Conservation (phyloP, 768 basidiomycete genomes). For the Termitomyces sp. region DNA sequence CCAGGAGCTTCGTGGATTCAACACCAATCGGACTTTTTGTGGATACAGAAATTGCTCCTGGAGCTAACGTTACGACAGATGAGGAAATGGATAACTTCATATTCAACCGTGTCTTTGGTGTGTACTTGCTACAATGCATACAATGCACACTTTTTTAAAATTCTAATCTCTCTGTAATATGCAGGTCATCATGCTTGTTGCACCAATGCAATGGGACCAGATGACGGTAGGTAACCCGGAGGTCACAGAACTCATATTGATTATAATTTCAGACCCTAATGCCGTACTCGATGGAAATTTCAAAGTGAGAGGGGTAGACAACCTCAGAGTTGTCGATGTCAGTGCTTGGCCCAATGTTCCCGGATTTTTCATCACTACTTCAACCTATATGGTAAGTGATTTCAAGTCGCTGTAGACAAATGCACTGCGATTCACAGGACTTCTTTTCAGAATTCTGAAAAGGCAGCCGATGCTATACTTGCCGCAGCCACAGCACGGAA, state of each 20-base stretch:
- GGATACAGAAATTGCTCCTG: constrained; percentile 19
- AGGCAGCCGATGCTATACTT: not conserved
- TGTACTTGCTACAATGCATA: not conserved
- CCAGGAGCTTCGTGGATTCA: constrained; percentile 14
- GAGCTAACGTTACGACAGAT: constrained; percentile 12
- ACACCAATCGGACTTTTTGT: constrained; percentile 16
- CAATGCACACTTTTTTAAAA: not conserved
- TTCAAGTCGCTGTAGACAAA: not conserved
- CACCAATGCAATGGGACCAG: constrained; percentile 23
- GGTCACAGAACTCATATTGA: not conserved
- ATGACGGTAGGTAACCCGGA: constrained; percentile 13
- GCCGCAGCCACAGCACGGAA: constrained; percentile 1
- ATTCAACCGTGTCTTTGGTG: constrained; percentile 20
- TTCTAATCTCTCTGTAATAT: not conserved
- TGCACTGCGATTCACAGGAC: not conserved
- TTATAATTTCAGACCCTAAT: not conserved
- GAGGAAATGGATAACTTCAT: constrained; percentile 20
- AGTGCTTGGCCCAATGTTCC: constrained; percentile 26
- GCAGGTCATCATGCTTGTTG: constrained; percentile 27
- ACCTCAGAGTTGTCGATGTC: constrained; percentile 11
- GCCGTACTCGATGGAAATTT: not conserved
- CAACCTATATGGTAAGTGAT: constrained; percentile 22
- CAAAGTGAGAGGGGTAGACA: not conserved
- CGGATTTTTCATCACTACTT: constrained; percentile 25
- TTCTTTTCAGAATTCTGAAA: constrained; percentile 21